A percentile compares a stretch with the other conserved stretches of the same genome.
Evolutionary conservation across 768 basidiomycete genomes (phyloP).

Genomic region (Gymnopilus dilepis): DNA sequence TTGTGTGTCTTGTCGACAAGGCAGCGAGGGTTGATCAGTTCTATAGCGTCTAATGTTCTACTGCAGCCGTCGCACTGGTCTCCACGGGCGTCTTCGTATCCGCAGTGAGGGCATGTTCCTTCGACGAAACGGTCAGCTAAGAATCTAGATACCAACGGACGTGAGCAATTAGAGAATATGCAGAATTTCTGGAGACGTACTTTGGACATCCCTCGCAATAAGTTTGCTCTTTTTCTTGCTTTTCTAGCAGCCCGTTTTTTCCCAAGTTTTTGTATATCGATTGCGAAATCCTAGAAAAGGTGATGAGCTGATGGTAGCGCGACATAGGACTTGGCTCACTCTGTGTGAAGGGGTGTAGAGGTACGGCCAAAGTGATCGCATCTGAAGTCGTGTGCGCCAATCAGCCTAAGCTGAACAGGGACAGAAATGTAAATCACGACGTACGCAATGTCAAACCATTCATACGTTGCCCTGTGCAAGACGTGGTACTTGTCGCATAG

Average conservation of each 20-base stretch:
- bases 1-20: conserved; percentile 82
- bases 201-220: conserved; percentile 93
- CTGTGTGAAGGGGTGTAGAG: conserved; percentile 86
- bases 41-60: conserved; percentile 90
- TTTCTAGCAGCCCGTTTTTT: conserved; percentile 76
- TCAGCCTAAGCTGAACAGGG: conserved; percentile 7
- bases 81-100: conserved; percentile 92
- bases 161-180: background rate
- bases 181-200: conserved; percentile 40
- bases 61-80: conserved; percentile 98
- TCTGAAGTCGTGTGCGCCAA: conserved; percentile 41
- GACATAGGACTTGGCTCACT: conserved; percentile 51
- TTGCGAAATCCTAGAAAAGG: conserved; percentile 77
- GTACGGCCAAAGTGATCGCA: conserved; percentile 98
- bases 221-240: conserved; percentile 89
- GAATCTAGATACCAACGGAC: conserved; percentile 56
- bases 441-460: conserved; percentile 97
- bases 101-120: conserved; percentile 95
- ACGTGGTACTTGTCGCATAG: conserved; percentile 92
- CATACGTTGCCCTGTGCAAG: conserved; percentile 90
- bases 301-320: background rate
- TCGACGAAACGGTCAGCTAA: conserved; percentile 97
- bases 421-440: conserved; percentile 23
- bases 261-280: conserved; percentile 86
- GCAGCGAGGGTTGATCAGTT: conserved; percentile 94